Conservation (phyloP, 2,329 filamentous ascomycete genomes). For the Sclerotinia minor region DNA sequence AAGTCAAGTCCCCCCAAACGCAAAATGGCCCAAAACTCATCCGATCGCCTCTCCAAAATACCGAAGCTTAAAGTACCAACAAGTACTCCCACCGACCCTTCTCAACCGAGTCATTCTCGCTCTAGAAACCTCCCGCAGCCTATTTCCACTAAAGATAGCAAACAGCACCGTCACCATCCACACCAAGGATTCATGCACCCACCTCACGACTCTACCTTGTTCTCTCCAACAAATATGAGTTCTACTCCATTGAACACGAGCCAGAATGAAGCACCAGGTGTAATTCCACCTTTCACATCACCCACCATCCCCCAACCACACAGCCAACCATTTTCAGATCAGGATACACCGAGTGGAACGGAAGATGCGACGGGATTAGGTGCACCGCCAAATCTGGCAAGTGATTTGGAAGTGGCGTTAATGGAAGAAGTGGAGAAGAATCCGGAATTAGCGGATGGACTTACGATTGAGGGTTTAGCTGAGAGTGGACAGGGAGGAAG, state of each 20-base stretch:
- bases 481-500: neutral
- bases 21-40: slow-evolving; percentile 11
- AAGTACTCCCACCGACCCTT: slow-evolving; percentile 8
- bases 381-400: slow-evolving; percentile 1
- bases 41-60: slow-evolving; percentile 8
- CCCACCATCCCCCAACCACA: neutral
- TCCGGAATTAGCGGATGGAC: neutral
- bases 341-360: neutral
- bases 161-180: neutral
- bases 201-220: slow-evolving; percentile 3
- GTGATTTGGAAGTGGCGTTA: slow-evolving; percentile 15
- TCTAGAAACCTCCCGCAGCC: neutral
- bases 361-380: neutral
- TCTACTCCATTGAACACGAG: neutral
- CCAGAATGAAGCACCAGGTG: neutral
- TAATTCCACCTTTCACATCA: slow-evolving; percentile 17
- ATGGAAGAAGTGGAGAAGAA: slow-evolving; percentile 11
- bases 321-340: slow-evolving; percentile 1
- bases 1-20: slow-evolving; percentile 1
- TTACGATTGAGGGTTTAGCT: neutral
- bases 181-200: slow-evolving; percentile 11
- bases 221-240: neutral
- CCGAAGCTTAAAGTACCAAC: slow-evolving; percentile 12
- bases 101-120: slow-evolving; percentile 4
- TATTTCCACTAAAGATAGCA: neutral